Conservation (phyloP, 2,329 filamentous ascomycete genomes). For the Emergomyces orientalis region DNA sequence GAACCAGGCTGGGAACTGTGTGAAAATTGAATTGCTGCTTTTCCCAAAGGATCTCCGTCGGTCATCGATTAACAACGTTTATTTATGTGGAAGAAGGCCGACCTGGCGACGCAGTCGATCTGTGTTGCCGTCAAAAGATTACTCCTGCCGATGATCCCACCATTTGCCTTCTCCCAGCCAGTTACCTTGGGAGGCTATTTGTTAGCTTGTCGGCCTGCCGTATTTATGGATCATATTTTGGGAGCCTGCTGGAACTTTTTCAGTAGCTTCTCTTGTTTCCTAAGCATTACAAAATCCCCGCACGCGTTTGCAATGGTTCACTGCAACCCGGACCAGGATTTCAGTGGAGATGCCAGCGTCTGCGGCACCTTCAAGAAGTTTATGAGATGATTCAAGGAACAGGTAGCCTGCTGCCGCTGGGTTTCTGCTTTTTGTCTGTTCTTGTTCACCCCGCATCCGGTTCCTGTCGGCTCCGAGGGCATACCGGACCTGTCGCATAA, state of each 20-base stretch:
- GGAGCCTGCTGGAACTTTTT: not conserved
- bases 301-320: not conserved
- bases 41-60: not conserved
- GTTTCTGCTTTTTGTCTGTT: not conserved
- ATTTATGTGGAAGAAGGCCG: not conserved
- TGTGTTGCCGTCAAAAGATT: not conserved
- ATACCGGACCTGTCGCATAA: not conserved
- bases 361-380: not conserved
- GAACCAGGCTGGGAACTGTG: not conserved
- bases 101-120: not conserved
- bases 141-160: not conserved
- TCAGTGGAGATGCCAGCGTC: not conserved
- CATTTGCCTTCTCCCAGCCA: not conserved
- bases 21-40: too few species aligned
- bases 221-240: not conserved
- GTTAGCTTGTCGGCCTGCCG: not conserved
- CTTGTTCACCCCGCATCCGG: not conserved
- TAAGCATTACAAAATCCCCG: not conserved
- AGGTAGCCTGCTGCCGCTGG: not conserved
- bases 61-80: not conserved
- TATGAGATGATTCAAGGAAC: not conserved
- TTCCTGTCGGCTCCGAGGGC: not conserved
- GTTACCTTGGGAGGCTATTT: not conserved
- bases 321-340: not conserved
- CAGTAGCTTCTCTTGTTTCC: not conserved